Conservation (phyloP, 805 yeast genomes). For the Teunomyces aglyptinius region DNA sequence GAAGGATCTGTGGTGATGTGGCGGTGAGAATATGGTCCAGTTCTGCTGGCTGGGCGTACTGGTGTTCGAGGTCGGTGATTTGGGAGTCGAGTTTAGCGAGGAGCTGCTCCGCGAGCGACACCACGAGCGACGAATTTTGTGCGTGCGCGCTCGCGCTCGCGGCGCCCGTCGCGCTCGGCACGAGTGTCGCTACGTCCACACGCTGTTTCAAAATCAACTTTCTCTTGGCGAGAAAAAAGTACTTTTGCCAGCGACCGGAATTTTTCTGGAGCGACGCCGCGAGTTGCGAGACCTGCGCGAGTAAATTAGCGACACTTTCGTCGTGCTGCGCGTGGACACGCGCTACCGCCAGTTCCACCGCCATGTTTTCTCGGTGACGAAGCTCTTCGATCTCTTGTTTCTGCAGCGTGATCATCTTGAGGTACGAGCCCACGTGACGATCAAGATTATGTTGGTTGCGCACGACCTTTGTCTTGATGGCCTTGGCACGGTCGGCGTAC, state of each 20-base stretch:
- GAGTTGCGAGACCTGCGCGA: slow-evolving; percentile 44
- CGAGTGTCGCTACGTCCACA: slow-evolving; percentile 31
- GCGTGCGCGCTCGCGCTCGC: not conserved
- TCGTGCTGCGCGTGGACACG: slow-evolving; percentile 33
- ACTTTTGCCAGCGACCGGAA: slow-evolving; percentile 44
- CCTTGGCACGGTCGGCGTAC: slow-evolving; percentile 90
- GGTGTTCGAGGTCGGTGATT: slow-evolving; percentile 50
- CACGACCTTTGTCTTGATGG: slow-evolving; percentile 75
- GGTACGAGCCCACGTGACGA: slow-evolving; percentile 80
- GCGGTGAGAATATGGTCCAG: slow-evolving; percentile 50
- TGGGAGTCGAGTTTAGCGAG: slow-evolving; percentile 38
- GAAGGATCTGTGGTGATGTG: slow-evolving; percentile 45
- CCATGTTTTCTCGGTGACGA: slow-evolving; percentile 49
- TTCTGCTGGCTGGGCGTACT: slow-evolving; percentile 49
- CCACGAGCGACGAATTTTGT: too few species aligned
- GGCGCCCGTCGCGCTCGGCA: not conserved
- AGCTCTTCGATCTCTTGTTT: slow-evolving; percentile 70
- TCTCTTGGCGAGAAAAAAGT: slow-evolving; percentile 45
- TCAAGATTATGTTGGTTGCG: slow-evolving; percentile 74
- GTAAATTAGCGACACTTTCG: slow-evolving; percentile 36
- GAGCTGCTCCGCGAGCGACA: slow-evolving; percentile 29
- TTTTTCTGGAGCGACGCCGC: slow-evolving; percentile 39
- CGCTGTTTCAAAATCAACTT: slow-evolving; percentile 44
- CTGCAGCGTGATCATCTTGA: slow-evolving; percentile 82
- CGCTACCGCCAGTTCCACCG: slow-evolving; percentile 28